phyloP scores from a whole-genome alignment of 495 filamentous ascomycete genomes.

The Daldinia loculata region DNA sequence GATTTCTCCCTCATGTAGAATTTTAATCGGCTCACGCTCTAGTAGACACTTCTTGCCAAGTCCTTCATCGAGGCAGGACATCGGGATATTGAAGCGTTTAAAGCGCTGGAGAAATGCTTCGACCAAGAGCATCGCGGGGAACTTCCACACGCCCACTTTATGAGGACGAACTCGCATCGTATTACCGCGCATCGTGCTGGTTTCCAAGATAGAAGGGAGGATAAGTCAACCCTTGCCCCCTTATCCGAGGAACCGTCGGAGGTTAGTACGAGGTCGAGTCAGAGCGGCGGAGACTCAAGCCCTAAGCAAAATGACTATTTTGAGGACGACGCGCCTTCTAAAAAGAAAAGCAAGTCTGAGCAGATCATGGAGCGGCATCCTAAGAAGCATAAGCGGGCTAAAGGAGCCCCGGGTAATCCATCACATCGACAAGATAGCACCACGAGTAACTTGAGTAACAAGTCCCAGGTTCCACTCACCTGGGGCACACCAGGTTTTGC shows the following conservation, averaged over 20 bases:
- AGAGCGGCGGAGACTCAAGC: slow-evolving; percentile 19
- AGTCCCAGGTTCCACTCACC: slow-evolving; percentile 25
- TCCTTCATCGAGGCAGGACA: slow-evolving; percentile 72
- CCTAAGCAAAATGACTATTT: slow-evolving; percentile 30
- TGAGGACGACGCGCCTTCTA: slow-evolving; percentile 49
- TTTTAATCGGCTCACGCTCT: slow-evolving; percentile 61
- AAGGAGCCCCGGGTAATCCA: slow-evolving; percentile 44
- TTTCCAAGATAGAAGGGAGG: slow-evolving; percentile 53
- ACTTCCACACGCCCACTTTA: slow-evolving; percentile 70
- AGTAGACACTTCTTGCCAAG: slow-evolving; percentile 69
- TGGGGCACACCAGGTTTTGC: slow-evolving; percentile 40
- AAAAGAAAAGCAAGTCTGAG: slow-evolving; percentile 50
- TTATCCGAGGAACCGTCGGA: slow-evolving; percentile 42
- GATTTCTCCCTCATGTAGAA: slow-evolving; percentile 46
- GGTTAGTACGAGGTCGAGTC: slow-evolving; percentile 33
- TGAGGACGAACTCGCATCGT: slow-evolving; percentile 70
- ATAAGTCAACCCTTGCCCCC: slow-evolving; percentile 35
- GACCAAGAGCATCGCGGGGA: slow-evolving; percentile 71
- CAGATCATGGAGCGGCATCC: slow-evolving; percentile 47
- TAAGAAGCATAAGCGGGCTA: slow-evolving; percentile 41
- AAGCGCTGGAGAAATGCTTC: slow-evolving; percentile 70
- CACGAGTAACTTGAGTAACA: slow-evolving; percentile 24
- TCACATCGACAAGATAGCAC: slow-evolving; percentile 33
- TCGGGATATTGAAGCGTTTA: slow-evolving; percentile 72
- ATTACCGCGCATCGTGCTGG: slow-evolving; percentile 58